A percentile compares a stretch with the other conserved stretches of the same genome.
These are phyloP conservation scores for Sporopachydermia cereana DNA, from an alignment of 1,139 yeast genomes.

Conservation along the genomic window DNA sequence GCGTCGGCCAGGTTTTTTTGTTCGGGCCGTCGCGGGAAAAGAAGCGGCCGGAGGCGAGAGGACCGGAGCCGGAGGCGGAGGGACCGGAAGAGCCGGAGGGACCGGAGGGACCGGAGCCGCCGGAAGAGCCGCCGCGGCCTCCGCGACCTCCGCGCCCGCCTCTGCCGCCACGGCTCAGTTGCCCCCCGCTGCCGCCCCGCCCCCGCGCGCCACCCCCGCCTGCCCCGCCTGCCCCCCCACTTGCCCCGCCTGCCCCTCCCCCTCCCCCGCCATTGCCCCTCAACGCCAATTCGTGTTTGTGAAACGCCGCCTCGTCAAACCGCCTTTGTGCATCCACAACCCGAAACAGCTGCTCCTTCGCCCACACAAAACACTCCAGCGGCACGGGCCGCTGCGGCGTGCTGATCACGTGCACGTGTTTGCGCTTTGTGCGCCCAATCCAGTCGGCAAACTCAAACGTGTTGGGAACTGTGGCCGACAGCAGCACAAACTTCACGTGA, in stretches of 20 bases:
- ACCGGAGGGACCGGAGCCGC: conserved; percentile 16
- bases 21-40: conserved; percentile 56
- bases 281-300: conserved; percentile 44
- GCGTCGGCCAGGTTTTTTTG: conserved; percentile 58
- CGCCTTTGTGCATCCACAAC: conserved; percentile 64
- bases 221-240: conserved; percentile 18
- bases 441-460: conserved; percentile 96
- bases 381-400: conserved; percentile 97
- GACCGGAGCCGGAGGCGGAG: background rate
- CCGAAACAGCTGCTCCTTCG: conserved; percentile 53
- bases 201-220: conserved; percentile 22
- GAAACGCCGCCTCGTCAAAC: conserved; percentile 55
- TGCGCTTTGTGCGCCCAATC: conserved; percentile 95
- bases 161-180: conserved; percentile 24
- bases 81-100: conserved; percentile 16
- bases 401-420: conserved; percentile 89
- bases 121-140: conserved; percentile 18
- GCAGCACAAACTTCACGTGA: conserved; percentile 56
- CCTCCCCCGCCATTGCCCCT: conserved; percentile 21
- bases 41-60: background rate
- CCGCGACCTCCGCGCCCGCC: conserved; percentile 27
- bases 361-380: conserved; percentile 75
- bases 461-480: conserved; percentile 96
- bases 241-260: conserved; percentile 18
- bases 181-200: conserved; percentile 18